Base-by-base conservation (phyloP, 176 grass and related monocot genomes). In the Eleusine indica region DNA sequence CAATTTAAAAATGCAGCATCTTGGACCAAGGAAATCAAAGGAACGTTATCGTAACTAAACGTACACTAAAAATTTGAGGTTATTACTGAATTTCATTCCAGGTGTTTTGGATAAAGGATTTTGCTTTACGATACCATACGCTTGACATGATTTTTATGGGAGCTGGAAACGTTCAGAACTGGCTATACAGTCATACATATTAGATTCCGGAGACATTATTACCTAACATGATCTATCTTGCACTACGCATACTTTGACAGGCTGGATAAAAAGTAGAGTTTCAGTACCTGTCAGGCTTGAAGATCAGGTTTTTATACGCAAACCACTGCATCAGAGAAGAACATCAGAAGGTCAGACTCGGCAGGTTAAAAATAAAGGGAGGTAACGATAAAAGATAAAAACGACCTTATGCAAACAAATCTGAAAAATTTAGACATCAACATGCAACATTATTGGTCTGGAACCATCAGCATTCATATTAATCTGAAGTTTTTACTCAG, bases 281-380 rank as follows among this genome's bases (percentile, higher is more conserved):
- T 19, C 43, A 29, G 47, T 87, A 98, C 96, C 96, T 98, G 85
- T 98, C 93, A 40, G 96, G 77, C 78, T 95, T 96, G 89, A 91
- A 93, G 56, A 98, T 56, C 68, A 98, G 86, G 70, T 98, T 94
- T 35, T 78, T 79, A 62, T 96, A 98, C 68, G 91, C 87, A 75
- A 98, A 98, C 87, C 85, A 98, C 96, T 98, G 89, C 80, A 85
- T 51, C 19, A 66, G 57, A 57, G 70, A 38, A 71, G 6, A 57
- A 7, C 16, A 7, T 70, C n/a, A 84, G 19, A 62, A 62, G 30
- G 14, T 37, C 5, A 64, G 70, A 47, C 11, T 66, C 38, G 9
- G 8, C 22, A 65, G 32, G 15, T 53, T 17, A 22, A 7, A 15
- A 52, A 52, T 35, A 35, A 29, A 6, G 22, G 54, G 25, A 9